Evolutionary conservation across 2,329 filamentous ascomycete genomes (phyloP), one percentile per base, ranked within the genome.

Genomic region (Aquanectria penicillioides): DNA sequence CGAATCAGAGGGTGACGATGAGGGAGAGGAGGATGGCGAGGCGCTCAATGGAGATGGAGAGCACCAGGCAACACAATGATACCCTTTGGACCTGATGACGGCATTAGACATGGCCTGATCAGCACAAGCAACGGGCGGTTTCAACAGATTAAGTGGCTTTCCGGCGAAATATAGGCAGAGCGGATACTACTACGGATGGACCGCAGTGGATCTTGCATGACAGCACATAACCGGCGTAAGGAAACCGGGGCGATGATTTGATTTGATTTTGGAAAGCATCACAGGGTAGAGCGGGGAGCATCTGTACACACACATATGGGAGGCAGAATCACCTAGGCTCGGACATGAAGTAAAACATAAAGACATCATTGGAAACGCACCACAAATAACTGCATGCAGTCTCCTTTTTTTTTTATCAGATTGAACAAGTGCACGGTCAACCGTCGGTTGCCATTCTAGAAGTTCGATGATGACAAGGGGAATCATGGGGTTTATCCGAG

Each of bases 1-100:
- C 12, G 68, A 59, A n/a, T 70, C 66, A 23, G 74, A 76, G 7
- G 74, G 71, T 13, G 73, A 72, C 15, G 71, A 70, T n/a, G 70
- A 71, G 8, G 57, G 59, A 18, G 59, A 67, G 3, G 68, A 70
- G 26, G 66, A 71, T 57, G 66, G 65, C 22, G 55, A 61, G 11
- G 22, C 55, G n/a, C 20, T 12, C 13, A 57, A 52, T 25, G 40
- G 22, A 10, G 20, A 40, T 13, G 55, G 13, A 36, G 40, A 46
- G 13, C 40, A 41, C 9, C 55, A 51, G n/a, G 46, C 31, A 51
- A 17, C 38, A 34, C 20, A 40, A 55, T 51, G 40, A 57, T 36
- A 47, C 38, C 46, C 38, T 29, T 33, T 40, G 25, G 34, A 40
- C 37, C 18, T 44, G 17, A 50, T 18, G 44, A 36, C 22, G 33